These are phyloP conservation scores for Xylaria acuta DNA, from an alignment of 495 filamentous ascomycete genomes.

Conservation along the genomic window DNA sequence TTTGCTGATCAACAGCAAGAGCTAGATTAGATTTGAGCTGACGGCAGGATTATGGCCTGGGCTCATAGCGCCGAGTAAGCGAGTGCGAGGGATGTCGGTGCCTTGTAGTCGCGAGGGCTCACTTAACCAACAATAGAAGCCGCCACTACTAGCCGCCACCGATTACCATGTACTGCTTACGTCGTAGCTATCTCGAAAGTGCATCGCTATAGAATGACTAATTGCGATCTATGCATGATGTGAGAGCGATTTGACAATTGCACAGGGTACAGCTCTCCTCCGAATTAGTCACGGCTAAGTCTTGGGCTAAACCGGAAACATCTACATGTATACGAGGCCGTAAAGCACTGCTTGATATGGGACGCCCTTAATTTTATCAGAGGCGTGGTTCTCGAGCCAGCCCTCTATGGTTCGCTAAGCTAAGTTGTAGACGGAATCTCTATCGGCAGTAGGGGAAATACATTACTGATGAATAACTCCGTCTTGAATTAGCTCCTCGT, in stretches of 20 bases:
- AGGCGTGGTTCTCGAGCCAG: background rate
- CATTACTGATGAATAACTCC: slow-evolving; percentile 19
- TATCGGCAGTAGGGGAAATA: background rate
- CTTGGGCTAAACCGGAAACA: background rate
- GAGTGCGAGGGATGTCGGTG: background rate
- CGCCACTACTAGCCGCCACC: background rate
- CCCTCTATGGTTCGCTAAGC: background rate
- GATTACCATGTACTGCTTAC: background rate
- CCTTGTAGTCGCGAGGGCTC: background rate
- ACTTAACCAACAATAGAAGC: background rate
- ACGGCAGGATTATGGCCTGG: background rate
- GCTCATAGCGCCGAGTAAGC: background rate
- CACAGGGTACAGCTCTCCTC: background rate
- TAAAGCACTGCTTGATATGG: background rate
- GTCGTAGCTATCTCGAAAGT: background rate
- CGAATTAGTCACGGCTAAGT: too few species aligned
- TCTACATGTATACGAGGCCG: background rate
- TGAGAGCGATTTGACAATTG: background rate
- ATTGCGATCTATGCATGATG: background rate
- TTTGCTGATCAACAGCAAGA: background rate
- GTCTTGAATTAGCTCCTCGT: slow-evolving; percentile 22
- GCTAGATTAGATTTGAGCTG: background rate
- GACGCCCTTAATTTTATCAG: background rate
- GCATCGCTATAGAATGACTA: background rate
- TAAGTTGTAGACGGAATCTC: background rate